Base-by-base conservation (phyloP, 192 early-diverging fungal genomes). In the Coemansia sp. region DNA sequence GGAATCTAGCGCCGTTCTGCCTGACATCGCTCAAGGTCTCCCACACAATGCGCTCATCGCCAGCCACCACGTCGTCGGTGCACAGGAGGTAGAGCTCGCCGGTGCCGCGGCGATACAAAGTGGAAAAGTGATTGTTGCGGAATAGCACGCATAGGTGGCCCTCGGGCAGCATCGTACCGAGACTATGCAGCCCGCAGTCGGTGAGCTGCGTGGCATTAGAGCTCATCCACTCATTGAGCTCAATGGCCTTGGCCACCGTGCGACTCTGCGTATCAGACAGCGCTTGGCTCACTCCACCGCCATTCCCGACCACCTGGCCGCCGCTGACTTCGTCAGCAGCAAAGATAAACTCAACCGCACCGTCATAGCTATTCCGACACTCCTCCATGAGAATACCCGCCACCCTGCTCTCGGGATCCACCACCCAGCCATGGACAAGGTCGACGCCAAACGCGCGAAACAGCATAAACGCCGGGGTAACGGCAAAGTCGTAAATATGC, bases 121-220 rank as follows among this genome's bases (percentile, higher is more conserved):
- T 91, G 9, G 88, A 91, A 50, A 94, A 94, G 62, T 97, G 95
- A 73, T 98, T 98, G 77, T 97, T 97, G 59, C 95, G 85, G 83
- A 98, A 98, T 37, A 98, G 74, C 40, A 95, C 93, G 46, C 84
- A 83, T 11, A 95, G 71, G 3, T 78, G 66, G 16, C 80, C 65
- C 2, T 77, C 76, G 6, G 86, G 87, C 24, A 95, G 71, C 48
- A 77, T 71, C 13, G 86, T 87, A n/a, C 77, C 66, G 31, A 96
- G 83, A n/a, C 80, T 59, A 28, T 77, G 76, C 46, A 96, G 81
- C 3, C 96, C 95, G 61, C 87, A 84, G 10, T 87, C 88, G 0
- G 95, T 97, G 42, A 98, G 74, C 70, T 98, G 96, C 16, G 92
- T 87, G 14, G 89, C 88, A 1, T 87, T 93, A 1, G 70, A 39